A percentile compares a stretch with the other conserved stretches of the same genome.
Conservation (phyloP, 2,329 filamentous ascomycete genomes). For the Lachnellula hyalina region DNA sequence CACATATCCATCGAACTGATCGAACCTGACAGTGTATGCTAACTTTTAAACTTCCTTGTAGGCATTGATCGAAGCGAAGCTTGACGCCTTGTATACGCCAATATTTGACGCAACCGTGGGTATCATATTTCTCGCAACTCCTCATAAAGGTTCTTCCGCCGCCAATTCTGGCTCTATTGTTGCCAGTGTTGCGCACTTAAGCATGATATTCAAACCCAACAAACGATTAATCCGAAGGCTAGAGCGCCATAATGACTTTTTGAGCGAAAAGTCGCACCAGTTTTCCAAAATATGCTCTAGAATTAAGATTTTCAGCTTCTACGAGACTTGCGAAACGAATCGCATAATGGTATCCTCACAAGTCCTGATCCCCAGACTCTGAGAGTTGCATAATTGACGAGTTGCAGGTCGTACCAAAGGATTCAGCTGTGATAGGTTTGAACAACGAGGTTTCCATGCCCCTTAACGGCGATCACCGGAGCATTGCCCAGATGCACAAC, state of each 20-base stretch:
- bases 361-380: not conserved
- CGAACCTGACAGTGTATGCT: not conserved
- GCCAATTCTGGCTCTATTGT: not conserved
- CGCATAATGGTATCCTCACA: not conserved
- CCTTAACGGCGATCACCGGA: not conserved
- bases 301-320: not conserved
- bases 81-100: conserved; percentile 1
- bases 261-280: not conserved
- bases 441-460: not conserved
- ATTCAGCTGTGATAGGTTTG: not conserved
- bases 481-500: not conserved
- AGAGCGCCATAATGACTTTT: not conserved
- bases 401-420: not conserved
- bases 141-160: conserved; percentile 4
- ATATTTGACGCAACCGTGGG: conserved; percentile 2
- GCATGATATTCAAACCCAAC: not conserved
- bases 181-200: not conserved
- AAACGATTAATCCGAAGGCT: not conserved
- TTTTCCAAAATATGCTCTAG: not conserved
- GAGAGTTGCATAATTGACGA: not conserved
- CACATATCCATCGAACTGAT: not conserved
- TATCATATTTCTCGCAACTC: conserved; percentile 5
- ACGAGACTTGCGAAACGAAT: not conserved
- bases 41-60: not conserved
- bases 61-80: not conserved